Base-by-base conservation (phyloP, 208 protist species). In the Trypanosoma scelopori region DNA sequence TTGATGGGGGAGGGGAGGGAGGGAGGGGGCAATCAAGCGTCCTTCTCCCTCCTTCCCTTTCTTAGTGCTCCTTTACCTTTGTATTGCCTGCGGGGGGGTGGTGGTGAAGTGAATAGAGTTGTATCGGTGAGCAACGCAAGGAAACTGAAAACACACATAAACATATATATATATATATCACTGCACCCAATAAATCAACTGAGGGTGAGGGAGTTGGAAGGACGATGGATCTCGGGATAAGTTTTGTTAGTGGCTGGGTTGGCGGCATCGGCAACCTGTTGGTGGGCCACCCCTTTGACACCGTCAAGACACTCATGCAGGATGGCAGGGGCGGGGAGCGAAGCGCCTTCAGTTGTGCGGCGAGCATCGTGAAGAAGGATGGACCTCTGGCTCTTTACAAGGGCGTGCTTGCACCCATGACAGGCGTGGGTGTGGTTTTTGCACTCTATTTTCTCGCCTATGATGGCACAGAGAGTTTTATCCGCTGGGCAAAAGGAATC, bases 251-350 rank as follows among this genome's bases (percentile, higher is more conserved):
- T 16, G 81, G 81, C 22, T 79, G 71, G 78, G 43, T 71, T 1
- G 75, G 74, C 9, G 81, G 81, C 15, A 47, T 82, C 28, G 74
- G 48, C 11, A 58, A 59, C 32, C 51, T 76, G 6, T 30, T 80
- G 5, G 74, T 74, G 15, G 74, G 69, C 23, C 69, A 82, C 58
- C 81, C 81, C 23, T 79, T 84, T 43, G 81, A 87, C 68, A 84
- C 81, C 12, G 69, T 87, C 20, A 87, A 87, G 52, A 81, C 75
- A 11, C 55, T 79, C 3, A 67, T 84, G 75, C 81, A 87, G 51
- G 48, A 71, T 55, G 62, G 46, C 22, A 61, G 50, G n/a, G 55
- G 53, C 0, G 20, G 37, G 30, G 72, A 71, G 61, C 23, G 11
- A 16, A 69, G 47, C 42, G 48, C 56, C n/a, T 6, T 66, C 6